phyloP scores from a whole-genome alignment of 805 yeast genomes.

The Monosporozyma unispora region DNA sequence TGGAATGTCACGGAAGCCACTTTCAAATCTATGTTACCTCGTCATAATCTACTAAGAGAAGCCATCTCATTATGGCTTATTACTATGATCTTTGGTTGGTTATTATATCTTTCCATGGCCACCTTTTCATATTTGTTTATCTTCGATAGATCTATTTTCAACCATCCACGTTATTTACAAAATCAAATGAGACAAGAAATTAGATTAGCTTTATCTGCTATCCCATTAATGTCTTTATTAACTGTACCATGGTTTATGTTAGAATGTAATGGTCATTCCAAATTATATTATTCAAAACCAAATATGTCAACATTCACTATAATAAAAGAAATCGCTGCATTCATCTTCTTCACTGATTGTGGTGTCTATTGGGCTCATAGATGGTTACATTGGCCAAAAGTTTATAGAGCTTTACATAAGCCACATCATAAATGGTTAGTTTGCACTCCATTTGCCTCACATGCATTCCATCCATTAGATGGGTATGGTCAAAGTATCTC shows the following conservation, averaged over 20 bases:
- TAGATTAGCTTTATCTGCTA: constrained; percentile 64
- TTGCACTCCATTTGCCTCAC: constrained; percentile 96
- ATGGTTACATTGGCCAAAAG: constrained; percentile 83
- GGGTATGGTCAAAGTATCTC: constrained; percentile 91
- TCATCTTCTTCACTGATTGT: constrained; percentile 88
- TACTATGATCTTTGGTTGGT: constrained; percentile 78
- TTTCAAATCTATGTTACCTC: constrained; percentile 56
- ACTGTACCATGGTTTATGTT: constrained; percentile 86
- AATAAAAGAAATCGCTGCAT: constrained; percentile 59
- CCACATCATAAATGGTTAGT: constrained; percentile 99
- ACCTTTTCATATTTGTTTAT: constrained; percentile 65
- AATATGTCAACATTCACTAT: constrained; percentile 64
- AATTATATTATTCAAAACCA: constrained; percentile 53
- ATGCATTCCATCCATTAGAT: constrained; percentile 97
- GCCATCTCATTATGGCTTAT: constrained; percentile 52
- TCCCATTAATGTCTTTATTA: constrained; percentile 79
- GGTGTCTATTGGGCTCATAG: constrained; percentile 89
- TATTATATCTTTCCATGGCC: constrained; percentile 70
- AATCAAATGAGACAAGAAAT: constrained; percentile 87
- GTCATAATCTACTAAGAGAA: constrained; percentile 71
- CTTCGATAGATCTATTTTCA: constrained; percentile 82
- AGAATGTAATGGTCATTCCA: constrained; percentile 78
- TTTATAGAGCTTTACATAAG: constrained; percentile 83
- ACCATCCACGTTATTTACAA: constrained; percentile 92
- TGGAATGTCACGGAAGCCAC: constrained; percentile 50